Evolutionary conservation across 2,329 filamentous ascomycete genomes (phyloP).

Genomic region (Aspergillus bombycis): DNA sequence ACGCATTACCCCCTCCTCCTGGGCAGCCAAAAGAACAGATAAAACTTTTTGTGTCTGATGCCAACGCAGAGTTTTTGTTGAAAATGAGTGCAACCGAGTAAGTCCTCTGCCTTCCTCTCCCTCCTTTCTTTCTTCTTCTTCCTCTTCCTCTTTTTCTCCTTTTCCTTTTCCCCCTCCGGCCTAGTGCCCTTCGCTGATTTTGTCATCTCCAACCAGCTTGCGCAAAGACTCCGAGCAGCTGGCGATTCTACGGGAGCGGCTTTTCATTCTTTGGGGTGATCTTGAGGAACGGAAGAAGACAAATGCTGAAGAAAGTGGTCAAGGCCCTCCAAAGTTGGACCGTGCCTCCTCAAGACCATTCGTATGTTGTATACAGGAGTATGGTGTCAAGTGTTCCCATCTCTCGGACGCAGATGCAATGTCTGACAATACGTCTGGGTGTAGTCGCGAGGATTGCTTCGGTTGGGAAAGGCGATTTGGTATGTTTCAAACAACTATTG

Average conservation of each 20-base stretch:
- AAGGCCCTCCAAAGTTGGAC: slow-evolving; percentile 20
- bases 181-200: background rate
- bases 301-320: slow-evolving; percentile 28
- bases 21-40: slow-evolving; percentile 53
- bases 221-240: slow-evolving; percentile 56
- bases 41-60: slow-evolving; percentile 69
- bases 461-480: slow-evolving; percentile 67
- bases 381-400: slow-evolving; percentile 57
- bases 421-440: slow-evolving; percentile 26
- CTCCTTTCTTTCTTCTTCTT: no score
- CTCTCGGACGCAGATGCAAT: slow-evolving; percentile 37
- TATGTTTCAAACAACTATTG: slow-evolving; percentile 67
- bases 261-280: slow-evolving; percentile 84
- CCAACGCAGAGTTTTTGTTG: slow-evolving; percentile 60
- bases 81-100: slow-evolving; percentile 59
- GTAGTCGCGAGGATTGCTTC: slow-evolving; percentile 46
- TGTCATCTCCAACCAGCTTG: slow-evolving; percentile 52
- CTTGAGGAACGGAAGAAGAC: slow-evolving; percentile 69
- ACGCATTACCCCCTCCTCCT: slow-evolving; percentile 52
- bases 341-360: slow-evolving; percentile 62
- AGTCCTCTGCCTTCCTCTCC: slow-evolving; percentile 29
- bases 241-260: slow-evolving; percentile 63
- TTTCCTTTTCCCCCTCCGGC: background rate
- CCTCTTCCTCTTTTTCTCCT: background rate
- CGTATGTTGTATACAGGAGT: slow-evolving; percentile 71